Conservation (phyloP, 2,329 filamentous ascomycete species). For the Pseudogymnoascus sp. region DNA sequence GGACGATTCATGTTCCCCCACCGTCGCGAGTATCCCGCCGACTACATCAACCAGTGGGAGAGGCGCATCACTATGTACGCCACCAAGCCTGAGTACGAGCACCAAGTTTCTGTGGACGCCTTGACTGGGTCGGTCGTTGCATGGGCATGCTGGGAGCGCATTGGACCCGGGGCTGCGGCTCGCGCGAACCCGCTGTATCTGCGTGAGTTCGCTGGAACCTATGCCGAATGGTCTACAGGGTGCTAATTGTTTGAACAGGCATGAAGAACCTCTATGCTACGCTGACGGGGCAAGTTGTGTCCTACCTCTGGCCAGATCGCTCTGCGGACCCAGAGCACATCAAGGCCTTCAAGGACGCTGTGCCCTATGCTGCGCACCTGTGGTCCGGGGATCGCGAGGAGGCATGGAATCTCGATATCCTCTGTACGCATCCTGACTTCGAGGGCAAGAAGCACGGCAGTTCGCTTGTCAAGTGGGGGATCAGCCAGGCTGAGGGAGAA, state of each 20-base stretch:
- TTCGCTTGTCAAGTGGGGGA: constrained; percentile 36
- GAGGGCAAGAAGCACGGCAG: constrained; percentile 33
- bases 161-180: constrained; percentile 12
- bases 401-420: constrained; percentile 34
- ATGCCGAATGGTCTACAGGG: constrained; percentile 17
- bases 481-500: constrained; percentile 32
- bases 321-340: constrained; percentile 18
- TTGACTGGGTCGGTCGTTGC: constrained; percentile 20
- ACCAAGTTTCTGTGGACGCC: constrained; percentile 24
- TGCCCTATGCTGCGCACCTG: constrained; percentile 20
- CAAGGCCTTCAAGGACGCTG: constrained; percentile 19
- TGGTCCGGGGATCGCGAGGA: constrained; percentile 28
- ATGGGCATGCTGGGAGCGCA: constrained; percentile 22
- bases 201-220: neutral
- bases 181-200: neutral
- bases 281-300: constrained; percentile 12
- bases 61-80: constrained; percentile 27
- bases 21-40: constrained; percentile 27
- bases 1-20: constrained; percentile 31
- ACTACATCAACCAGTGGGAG: constrained; percentile 29
- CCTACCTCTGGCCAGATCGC: constrained; percentile 20
- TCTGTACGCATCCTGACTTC: constrained; percentile 34
- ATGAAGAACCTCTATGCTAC: constrained; percentile 4
- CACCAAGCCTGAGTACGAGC: constrained; percentile 14
- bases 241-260: constrained; percentile 7